Base-by-base conservation (phyloP, 1,284 basidiomycete genomes). In the Naganishia liquefaciens region DNA sequence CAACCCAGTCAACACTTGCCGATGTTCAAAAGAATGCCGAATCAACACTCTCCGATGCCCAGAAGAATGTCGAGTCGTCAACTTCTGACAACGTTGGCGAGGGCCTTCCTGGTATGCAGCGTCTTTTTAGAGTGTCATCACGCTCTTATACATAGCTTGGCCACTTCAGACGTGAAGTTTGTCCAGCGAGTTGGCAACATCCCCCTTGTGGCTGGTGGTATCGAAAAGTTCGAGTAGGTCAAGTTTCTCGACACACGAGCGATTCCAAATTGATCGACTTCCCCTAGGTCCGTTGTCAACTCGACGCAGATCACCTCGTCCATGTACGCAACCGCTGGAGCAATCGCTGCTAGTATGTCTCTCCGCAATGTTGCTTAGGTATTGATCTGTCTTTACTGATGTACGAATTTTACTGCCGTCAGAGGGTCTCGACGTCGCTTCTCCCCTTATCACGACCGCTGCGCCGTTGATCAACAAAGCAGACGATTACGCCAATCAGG, bases 401-500 rank as follows among this genome's bases (percentile, higher is more conserved):
- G 43, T n/a, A 33, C 19, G 44, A n/a, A n/a, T 58, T 9, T 13
- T 19, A 15, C 19, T 43, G 21, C 25, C 25, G n/a, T 13, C 52
- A 79, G 76, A 73, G 62, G 75, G 75, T 0, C 74, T 74, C 72
- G 71, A 75, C 53, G 66, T 76, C 46, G 78, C 76, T 28, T 73
- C 74, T 21, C 78, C 78, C 39, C 73, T 78, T 30, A 68, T 79
- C 44, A 65, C 62, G 51, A 70, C 72, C 46, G 72, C 75, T 64
- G 75, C 76, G 70, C 78, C 78, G 25, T 62, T 79, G 57, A 70
- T 78, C 57, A 71, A 77, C 69, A 71, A 71, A 49, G 78, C 74
- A 39, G 78, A 79, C 66, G 74, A 74, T 27, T 65, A 77, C 47
- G 78, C 77, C 33, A 77, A 78, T 43, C 76, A 76, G 27, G 76